A percentile compares a stretch with the other conserved stretches of the same genome.
phyloP scores from a whole-genome alignment of 1,139 yeast species.

The Blastobotrys ciferrii region DNA sequence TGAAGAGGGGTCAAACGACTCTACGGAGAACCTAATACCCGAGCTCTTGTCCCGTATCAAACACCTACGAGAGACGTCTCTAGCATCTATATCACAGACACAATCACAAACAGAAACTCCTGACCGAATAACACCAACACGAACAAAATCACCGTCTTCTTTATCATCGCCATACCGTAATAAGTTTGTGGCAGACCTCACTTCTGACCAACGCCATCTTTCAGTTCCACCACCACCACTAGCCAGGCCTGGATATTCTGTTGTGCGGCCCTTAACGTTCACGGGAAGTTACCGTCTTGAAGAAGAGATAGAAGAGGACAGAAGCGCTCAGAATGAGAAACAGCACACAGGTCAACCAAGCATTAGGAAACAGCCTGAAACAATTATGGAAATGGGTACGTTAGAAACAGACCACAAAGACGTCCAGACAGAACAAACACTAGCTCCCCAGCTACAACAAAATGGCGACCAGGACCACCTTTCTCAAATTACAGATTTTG shows the following conservation, averaged over 20 bases:
- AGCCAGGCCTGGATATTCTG: constrained; percentile 12
- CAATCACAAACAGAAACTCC: neutral
- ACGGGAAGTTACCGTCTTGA: neutral
- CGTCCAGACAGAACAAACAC: neutral
- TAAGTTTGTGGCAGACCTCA: too few species aligned
- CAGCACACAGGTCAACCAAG: too few species aligned
- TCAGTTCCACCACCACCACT: constrained; percentile 13
- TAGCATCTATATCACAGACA: neutral
- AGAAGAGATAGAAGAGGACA: neutral
- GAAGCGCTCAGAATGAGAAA: neutral
- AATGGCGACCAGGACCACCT: neutral
- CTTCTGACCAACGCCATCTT: neutral
- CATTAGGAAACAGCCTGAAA: too few species aligned
- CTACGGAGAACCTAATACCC: neutral
- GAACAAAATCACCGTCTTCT: neutral
- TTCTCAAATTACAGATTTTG: neutral
- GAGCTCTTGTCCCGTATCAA: neutral
- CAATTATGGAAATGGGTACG: neutral
- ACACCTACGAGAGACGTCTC: neutral
- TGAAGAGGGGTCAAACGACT: neutral
- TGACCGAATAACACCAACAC: neutral
- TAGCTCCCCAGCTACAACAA: neutral
- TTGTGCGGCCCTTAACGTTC: constrained; percentile 9
- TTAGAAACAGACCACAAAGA: neutral
- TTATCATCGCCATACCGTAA: neutral